Conservation (phyloP, 2,329 filamentous ascomycete genomes). For the Colletotrichum sp. region DNA sequence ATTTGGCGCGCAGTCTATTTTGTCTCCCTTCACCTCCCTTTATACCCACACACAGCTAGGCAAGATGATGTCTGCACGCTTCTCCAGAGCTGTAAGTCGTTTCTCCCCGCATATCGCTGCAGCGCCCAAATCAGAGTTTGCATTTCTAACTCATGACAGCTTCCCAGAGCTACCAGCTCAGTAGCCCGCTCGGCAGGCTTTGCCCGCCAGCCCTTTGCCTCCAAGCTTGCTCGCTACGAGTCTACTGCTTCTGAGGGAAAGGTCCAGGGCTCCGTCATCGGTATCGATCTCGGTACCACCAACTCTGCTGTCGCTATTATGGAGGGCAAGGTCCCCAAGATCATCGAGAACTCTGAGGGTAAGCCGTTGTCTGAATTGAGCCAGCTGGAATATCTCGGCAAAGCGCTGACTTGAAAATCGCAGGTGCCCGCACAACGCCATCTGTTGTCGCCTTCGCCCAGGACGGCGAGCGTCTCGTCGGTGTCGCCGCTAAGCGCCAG, state of each 20-base stretch:
- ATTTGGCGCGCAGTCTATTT: conserved; percentile 18
- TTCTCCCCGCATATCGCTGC: neutral
- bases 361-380: conserved; percentile 29
- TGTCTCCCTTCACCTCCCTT: conserved; percentile 28
- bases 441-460: conserved; percentile 96
- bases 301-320: conserved; percentile 98
- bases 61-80: conserved; percentile 75
- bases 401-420: neutral
- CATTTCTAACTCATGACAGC: conserved; percentile 50
- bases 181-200: conserved; percentile 70
- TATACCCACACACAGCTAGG: conserved; percentile 27
- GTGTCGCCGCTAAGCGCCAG: conserved; percentile 97
- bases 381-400: neutral
- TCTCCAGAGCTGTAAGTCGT: conserved; percentile 75
- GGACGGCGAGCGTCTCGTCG: conserved; percentile 94
- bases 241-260: conserved; percentile 73
- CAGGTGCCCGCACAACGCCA: conserved; percentile 87
- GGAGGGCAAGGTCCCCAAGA: conserved; percentile 94
- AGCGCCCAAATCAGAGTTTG: conserved; percentile 10
- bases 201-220: conserved; percentile 71
- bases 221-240: conserved; percentile 79
- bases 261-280: conserved; percentile 94
- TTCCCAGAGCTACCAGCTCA: conserved; percentile 76
- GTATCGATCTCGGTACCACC: conserved; percentile 97
- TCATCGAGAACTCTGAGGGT: conserved; percentile 98